phyloP scores from a whole-genome alignment of 306 rosid species.

The Casuarina glauca region DNA sequence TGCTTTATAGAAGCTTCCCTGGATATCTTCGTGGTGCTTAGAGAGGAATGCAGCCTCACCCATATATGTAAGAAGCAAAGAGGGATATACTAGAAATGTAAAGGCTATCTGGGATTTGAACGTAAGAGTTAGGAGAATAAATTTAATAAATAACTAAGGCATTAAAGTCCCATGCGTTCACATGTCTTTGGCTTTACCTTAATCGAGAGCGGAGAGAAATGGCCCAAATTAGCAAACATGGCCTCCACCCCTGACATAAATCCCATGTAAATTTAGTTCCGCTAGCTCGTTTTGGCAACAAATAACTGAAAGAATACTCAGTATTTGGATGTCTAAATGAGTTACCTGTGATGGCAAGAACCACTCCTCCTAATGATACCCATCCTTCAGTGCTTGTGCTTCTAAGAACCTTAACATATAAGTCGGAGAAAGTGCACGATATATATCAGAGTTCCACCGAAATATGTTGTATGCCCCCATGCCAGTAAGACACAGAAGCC shows the following conservation, averaged over 20 bases:
- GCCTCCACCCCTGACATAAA: slow-evolving; percentile 78
- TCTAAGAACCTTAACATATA: slow-evolving; percentile 59
- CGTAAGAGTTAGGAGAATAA: slow-evolving; percentile 4
- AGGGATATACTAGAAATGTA: slow-evolving; percentile 66
- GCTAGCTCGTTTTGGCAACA: slow-evolving; percentile 20
- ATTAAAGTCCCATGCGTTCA: neutral
- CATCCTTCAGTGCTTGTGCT: slow-evolving; percentile 61
- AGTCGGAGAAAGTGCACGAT: slow-evolving; percentile 59
- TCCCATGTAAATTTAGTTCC: slow-evolving; percentile 29
- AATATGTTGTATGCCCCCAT: slow-evolving; percentile 67
- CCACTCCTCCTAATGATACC: slow-evolving; percentile 66
- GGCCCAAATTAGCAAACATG: slow-evolving; percentile 86
- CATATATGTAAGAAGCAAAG: slow-evolving; percentile 66
- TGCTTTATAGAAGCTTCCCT: slow-evolving; percentile 71
- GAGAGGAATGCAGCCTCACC: slow-evolving; percentile 89
- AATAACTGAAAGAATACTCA: slow-evolving; percentile 21
- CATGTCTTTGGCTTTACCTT: slow-evolving; percentile 48
- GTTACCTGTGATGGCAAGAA: slow-evolving; percentile 72
- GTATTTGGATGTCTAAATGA: slow-evolving; percentile 14
- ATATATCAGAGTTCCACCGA: slow-evolving; percentile 57
- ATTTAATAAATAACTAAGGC: neutral
- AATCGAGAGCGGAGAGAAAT: slow-evolving; percentile 77
- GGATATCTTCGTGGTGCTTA: slow-evolving; percentile 63
- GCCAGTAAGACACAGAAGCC: slow-evolving; percentile 65
- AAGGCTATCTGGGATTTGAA: slow-evolving; percentile 67